A percentile compares a stretch with the other conserved stretches of the same genome.
These are phyloP conservation scores for Suillus bovinus DNA, from an alignment of 768 basidiomycete genomes.

Conservation along the genomic window DNA sequence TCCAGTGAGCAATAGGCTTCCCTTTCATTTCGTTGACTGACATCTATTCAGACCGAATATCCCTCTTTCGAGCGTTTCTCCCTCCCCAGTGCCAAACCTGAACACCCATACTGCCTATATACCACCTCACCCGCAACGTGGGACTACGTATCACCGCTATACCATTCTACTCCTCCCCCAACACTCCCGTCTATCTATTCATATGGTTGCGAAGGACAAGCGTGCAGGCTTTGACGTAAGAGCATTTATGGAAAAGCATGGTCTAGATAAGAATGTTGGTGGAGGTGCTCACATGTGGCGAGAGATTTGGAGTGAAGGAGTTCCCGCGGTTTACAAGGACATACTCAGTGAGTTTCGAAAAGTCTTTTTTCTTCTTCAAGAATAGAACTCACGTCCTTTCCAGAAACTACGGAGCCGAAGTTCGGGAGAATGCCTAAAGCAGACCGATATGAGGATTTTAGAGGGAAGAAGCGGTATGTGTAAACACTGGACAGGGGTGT, in stretches of 20 bases:
- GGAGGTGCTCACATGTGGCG: slow-evolving; percentile 87
- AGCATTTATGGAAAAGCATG: slow-evolving; percentile 56
- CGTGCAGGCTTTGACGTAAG: slow-evolving; percentile 69
- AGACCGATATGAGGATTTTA: slow-evolving; percentile 30
- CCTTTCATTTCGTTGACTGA: slow-evolving; percentile 14
- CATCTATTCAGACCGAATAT: slow-evolving; percentile 68
- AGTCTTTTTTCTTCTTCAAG: background rate
- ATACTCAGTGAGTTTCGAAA: slow-evolving; percentile 57
- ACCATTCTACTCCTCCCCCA: slow-evolving; percentile 76
- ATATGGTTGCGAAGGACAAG: slow-evolving; percentile 43
- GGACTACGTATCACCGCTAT: slow-evolving; percentile 91
- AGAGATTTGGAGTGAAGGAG: slow-evolving; percentile 68
- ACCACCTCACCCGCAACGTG: slow-evolving; percentile 89
- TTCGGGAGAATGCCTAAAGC: slow-evolving; percentile 31
- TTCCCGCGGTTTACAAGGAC: slow-evolving; percentile 63
- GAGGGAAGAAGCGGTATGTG: slow-evolving; percentile 32
- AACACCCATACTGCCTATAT: slow-evolving; percentile 73
- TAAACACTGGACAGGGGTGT: background rate
- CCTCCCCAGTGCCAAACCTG: slow-evolving; percentile 39
- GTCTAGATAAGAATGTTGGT: slow-evolving; percentile 52
- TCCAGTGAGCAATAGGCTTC: slow-evolving; percentile 55
- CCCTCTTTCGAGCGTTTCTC: slow-evolving; percentile 61
- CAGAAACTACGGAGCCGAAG: slow-evolving; percentile 24
- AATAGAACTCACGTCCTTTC: background rate
- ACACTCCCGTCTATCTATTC: slow-evolving; percentile 45